phyloP scores from a whole-genome alignment of 163 green algal genomes.

The Volvox carteri region DNA sequence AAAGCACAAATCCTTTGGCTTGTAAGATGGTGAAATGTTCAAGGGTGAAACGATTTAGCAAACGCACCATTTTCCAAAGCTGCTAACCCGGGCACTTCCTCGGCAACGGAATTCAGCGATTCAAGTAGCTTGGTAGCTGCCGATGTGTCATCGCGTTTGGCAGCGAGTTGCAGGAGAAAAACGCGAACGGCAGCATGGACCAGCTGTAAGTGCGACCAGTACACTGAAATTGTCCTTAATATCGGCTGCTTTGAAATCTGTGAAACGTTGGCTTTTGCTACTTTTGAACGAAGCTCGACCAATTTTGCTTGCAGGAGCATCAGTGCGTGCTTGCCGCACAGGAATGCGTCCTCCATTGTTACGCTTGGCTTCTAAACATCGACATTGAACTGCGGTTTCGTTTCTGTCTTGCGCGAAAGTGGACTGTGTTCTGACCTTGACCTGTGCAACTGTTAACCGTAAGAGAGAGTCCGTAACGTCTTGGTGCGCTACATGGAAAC shows the following conservation, averaged over 20 bases:
- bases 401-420: not conserved
- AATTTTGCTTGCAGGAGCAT: not conserved
- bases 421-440: not conserved
- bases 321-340: conserved; percentile 33
- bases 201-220: not conserved
- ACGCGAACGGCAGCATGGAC: conserved; percentile 18
- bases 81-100: conserved; percentile 23
- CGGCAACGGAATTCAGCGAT: not conserved
- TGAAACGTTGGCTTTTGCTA: not conserved
- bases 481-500: not conserved
- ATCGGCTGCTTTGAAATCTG: not conserved
- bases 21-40: not conserved
- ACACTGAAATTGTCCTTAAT: not conserved
- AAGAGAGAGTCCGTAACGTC: not conserved
- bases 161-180: not conserved
- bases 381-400: not conserved
- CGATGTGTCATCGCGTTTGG: not conserved
- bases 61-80: conserved; percentile 25
- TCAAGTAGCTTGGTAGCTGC: not conserved
- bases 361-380: not conserved
- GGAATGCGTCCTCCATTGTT: conserved; percentile 28
- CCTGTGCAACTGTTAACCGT: not conserved
- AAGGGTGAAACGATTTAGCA: too few species aligned
- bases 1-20: not conserved
- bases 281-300: not conserved